Evolutionary conservation across 257 asterid species (phyloP), one percentile per base, ranked within the genome.

Genomic region (Datura wrightii): DNA sequence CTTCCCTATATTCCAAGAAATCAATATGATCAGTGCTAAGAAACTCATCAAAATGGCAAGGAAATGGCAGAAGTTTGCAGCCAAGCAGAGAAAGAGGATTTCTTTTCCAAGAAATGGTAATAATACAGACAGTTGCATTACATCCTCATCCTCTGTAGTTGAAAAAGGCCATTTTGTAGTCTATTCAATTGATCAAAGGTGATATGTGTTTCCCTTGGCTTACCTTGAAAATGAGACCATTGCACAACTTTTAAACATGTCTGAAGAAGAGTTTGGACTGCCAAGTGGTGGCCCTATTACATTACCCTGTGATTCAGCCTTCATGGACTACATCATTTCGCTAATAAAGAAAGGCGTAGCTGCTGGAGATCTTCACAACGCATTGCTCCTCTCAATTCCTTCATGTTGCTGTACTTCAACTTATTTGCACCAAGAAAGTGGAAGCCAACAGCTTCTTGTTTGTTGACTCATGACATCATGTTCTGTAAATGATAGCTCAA

Each of bases 151-250:
- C 16, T 34, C 10, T 0, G 13, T 71, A n/a, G 84, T 84, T 9
- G 86, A 86, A 66, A 90, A 87, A 55, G 93, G 93, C 55, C 89
- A 87, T 81, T 85, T 90, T 83, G 79, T 86, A 2, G 80, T 88
- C 34, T 90, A 88, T 46, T 79, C 92, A 8, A 31, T 8, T 53
- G 89, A 90, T 65, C 31, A 86, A 83, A 60, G 58, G 34, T 76
- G 91, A 52, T 90, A 79, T n/a, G 56, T 84, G 0, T 42, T 89
- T 70, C 90, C 90, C 0, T 65, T 90, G 10, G 58, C 72, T 41
- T 84, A 82, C 39, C 90, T 90, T 37, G 83, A 79, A 84, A 85
- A 84, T 34, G 60, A 5, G 18, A 44, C 86, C 24, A 65, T 87
- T 50, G 66, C 44, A 58, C 86, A 85, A 41, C 84, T 88, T 44